phyloP scores from a whole-genome alignment of 1,139 yeast species.

The Yamadazyma conglobata region DNA sequence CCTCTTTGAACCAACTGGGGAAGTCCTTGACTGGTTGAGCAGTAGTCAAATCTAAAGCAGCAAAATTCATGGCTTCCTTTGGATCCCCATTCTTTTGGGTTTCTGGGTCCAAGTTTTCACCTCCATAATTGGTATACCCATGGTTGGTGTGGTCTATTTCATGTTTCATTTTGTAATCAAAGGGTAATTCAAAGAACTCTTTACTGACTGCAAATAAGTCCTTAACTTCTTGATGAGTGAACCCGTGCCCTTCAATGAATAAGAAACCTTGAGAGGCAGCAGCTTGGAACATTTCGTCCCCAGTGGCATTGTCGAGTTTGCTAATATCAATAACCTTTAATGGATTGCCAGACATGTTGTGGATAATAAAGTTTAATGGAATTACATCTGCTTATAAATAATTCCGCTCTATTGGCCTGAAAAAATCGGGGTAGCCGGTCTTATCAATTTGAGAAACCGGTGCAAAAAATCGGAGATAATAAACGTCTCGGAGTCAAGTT shows the following conservation, averaged over 20 bases:
- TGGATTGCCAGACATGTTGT: conserved; percentile 27
- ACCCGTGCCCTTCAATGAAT: conserved; percentile 70
- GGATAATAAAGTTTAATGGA: too few relatives aligned
- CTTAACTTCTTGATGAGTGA: conserved; percentile 56
- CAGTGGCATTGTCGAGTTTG: conserved; percentile 39
- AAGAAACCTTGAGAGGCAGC: conserved; percentile 69
- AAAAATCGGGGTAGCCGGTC: too few relatives aligned
- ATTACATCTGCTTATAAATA: too few relatives aligned
- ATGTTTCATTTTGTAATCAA: conserved; percentile 43
- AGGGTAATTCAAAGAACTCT: conserved; percentile 52
- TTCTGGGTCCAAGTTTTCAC: conserved; percentile 54
- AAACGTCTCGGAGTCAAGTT: too few relatives aligned
- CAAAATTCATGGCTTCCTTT: conserved; percentile 55
- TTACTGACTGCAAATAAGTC: conserved; percentile 51
- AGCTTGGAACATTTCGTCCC: conserved; percentile 54
- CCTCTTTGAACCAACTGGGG: conserved; percentile 43
- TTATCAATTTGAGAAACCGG: too few relatives aligned
- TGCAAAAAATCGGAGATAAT: too few relatives aligned
- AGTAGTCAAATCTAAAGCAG: conserved; percentile 35
- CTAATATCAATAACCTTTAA: conserved; percentile 56
- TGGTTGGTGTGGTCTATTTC: conserved; percentile 51
- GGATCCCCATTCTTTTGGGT: conserved; percentile 53
- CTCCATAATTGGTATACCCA: conserved; percentile 61
- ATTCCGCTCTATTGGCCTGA: too few relatives aligned
- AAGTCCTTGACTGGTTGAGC: conserved; percentile 33